Conservation (phyloP, 2,329 filamentous ascomycete species). For the Colletotrichum cuscutae region DNA sequence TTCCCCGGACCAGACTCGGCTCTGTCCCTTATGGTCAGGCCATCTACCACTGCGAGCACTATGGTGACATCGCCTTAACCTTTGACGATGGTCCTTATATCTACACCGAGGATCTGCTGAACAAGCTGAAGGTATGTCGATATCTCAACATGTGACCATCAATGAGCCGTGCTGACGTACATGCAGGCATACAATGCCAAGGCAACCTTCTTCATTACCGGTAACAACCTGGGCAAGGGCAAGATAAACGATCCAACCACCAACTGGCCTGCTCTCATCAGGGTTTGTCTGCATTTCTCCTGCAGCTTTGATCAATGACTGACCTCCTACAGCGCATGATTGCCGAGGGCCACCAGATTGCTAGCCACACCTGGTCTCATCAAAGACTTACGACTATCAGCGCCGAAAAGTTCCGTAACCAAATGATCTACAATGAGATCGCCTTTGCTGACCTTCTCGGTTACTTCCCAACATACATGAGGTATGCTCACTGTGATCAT, state of each 20-base stretch:
- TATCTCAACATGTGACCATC: constrained; percentile 5
- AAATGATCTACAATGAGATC: constrained; percentile 65
- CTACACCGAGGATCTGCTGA: constrained; percentile 54
- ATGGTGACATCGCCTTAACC: constrained; percentile 63
- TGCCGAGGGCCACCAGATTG: constrained; percentile 68
- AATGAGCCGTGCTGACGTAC: background rate
- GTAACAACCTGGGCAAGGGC: constrained; percentile 53
- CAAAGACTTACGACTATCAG: constrained; percentile 32
- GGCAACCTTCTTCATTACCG: constrained; percentile 71
- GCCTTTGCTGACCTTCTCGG: constrained; percentile 65
- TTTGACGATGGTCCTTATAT: constrained; percentile 59
- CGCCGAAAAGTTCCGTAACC: constrained; percentile 48
- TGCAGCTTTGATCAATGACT: background rate
- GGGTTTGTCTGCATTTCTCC: constrained; percentile 27
- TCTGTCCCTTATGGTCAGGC: constrained; percentile 64
- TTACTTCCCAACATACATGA: constrained; percentile 65
- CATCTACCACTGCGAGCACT: constrained; percentile 66
- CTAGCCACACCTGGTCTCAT: constrained; percentile 67
- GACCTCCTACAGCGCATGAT: constrained; percentile 53
- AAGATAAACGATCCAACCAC: constrained; percentile 60
- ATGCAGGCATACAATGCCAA: constrained; percentile 63
- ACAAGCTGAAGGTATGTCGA: constrained; percentile 58
- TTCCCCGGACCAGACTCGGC: constrained; percentile 64
- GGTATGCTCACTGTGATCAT: constrained; percentile 18
- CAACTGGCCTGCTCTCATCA: constrained; percentile 49